Evolutionary conservation across 2,329 filamentous ascomycete genomes (phyloP).

Genomic region (Epicoccum nigrum): DNA sequence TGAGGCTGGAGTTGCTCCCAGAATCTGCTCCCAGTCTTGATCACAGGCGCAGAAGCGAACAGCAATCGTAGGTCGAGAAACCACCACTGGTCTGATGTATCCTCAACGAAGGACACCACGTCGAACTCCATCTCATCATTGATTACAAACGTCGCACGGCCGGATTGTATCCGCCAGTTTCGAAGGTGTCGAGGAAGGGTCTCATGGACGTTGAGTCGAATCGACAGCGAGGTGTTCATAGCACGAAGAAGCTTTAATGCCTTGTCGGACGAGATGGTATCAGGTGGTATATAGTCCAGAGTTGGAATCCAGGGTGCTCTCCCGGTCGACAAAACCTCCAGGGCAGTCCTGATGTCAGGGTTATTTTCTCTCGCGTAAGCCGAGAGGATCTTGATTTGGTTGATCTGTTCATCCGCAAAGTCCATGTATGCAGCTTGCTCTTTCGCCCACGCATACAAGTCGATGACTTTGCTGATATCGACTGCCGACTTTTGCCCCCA

Average conservation of each 20-base stretch:
- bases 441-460: constrained; percentile 75
- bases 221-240: constrained; percentile 81
- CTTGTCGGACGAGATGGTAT: constrained; percentile 72
- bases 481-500: constrained; percentile 74
- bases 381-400: constrained; percentile 73
- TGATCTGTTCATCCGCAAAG: constrained; percentile 65
- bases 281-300: constrained; percentile 77
- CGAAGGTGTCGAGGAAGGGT: constrained; percentile 78
- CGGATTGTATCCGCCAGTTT: constrained; percentile 78
- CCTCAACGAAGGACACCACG: constrained; percentile 86
- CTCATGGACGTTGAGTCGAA: constrained; percentile 85
- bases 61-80: constrained; percentile 90
- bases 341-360: constrained; percentile 87
- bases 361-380: constrained; percentile 78
- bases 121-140: constrained; percentile 89
- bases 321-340: constrained; percentile 82
- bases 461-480: constrained; percentile 85
- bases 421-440: constrained; percentile 40
- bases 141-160: constrained; percentile 88
- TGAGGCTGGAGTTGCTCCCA: constrained; percentile 64
- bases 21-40: constrained; percentile 65
- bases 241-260: constrained; percentile 77
- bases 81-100: constrained; percentile 82
- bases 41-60: constrained; percentile 70
- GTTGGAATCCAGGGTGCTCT: constrained; percentile 80